phyloP scores from a whole-genome alignment of 495 filamentous ascomycete species.

The Ramalina intermedia region DNA sequence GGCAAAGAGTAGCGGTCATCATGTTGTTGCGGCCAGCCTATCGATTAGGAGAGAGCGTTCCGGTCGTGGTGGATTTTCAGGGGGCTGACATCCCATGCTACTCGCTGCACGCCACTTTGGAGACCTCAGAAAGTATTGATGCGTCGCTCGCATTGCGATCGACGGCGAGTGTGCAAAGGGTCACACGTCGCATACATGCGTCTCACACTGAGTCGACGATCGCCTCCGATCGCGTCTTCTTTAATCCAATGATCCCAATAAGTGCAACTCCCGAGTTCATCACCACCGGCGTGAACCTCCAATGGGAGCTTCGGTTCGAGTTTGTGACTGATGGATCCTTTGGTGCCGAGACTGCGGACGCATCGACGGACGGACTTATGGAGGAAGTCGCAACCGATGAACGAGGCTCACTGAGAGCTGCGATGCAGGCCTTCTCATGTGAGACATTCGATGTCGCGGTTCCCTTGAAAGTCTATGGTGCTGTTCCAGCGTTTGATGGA shows the following conservation, averaged over 20 bases:
- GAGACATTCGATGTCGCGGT: slow-evolving; percentile 85
- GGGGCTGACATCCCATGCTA: slow-evolving; percentile 62
- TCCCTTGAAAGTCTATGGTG: slow-evolving; percentile 71
- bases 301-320: slow-evolving; percentile 79
- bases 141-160: slow-evolving; percentile 69
- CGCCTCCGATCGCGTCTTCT: slow-evolving; percentile 61
- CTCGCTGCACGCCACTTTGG: slow-evolving; percentile 59
- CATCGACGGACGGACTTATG: slow-evolving; percentile 30
- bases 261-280: slow-evolving; percentile 75
- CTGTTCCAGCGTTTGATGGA: slow-evolving; percentile 12
- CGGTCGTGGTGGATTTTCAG: slow-evolving; percentile 67
- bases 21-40: slow-evolving; percentile 84
- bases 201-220: slow-evolving; percentile 66
- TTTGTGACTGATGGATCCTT: slow-evolving; percentile 52
- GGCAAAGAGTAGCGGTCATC: slow-evolving; percentile 69
- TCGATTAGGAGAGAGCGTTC: slow-evolving; percentile 75
- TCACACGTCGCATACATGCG: slow-evolving; percentile 66
- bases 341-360: slow-evolving; percentile 13
- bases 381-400: slow-evolving; percentile 52
- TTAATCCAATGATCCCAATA: slow-evolving; percentile 66
- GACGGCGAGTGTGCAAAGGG: slow-evolving; percentile 66
- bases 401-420: slow-evolving; percentile 51
- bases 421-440: slow-evolving; percentile 60
- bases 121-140: slow-evolving; percentile 67
- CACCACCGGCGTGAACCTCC: slow-evolving; percentile 69